Percentiles rank a stretch among this genome's conserved stretches.
phyloP scores from a whole-genome alignment of 2,329 filamentous ascomycete species.

The Cladosporium sp. region DNA sequence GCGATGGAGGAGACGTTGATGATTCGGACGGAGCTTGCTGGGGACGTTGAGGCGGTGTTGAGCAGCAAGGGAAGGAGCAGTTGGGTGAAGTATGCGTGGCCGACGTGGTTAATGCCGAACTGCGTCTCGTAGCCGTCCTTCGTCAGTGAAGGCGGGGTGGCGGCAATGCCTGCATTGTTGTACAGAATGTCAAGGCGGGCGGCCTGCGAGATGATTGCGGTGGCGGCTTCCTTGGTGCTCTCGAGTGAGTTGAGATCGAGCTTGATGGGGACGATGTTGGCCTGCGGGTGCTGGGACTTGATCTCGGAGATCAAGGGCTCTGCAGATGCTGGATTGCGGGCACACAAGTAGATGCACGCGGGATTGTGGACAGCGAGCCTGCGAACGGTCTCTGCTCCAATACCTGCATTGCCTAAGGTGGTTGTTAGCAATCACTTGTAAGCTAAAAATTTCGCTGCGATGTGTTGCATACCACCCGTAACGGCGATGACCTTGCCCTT shows the following conservation, averaged over 20 bases:
- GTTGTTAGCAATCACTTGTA: not conserved
- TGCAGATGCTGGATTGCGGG: slow-evolving; percentile 41
- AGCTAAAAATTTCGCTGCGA: no score
- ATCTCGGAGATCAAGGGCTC: slow-evolving; percentile 38
- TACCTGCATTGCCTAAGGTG: slow-evolving; percentile 38
- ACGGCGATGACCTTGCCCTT: slow-evolving; percentile 41
- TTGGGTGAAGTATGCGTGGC: slow-evolving; percentile 27
- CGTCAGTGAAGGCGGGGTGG: slow-evolving; percentile 22
- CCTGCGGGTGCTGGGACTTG: slow-evolving; percentile 31
- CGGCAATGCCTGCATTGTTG: slow-evolving; percentile 26
- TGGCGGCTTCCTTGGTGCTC: slow-evolving; percentile 44
- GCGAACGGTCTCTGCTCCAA: slow-evolving; percentile 44
- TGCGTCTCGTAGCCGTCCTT: slow-evolving; percentile 25
- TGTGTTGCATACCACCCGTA: slow-evolving; percentile 33
- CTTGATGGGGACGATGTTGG: slow-evolving; percentile 40
- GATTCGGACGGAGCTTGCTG: slow-evolving; percentile 42
- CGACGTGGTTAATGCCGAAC: slow-evolving; percentile 27
- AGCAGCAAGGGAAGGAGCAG: slow-evolving; percentile 32
- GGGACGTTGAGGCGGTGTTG: slow-evolving; percentile 35
- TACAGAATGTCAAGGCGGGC: slow-evolving; percentile 35
- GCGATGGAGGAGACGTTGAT: slow-evolving; percentile 38
- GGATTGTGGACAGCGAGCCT: slow-evolving; percentile 44
- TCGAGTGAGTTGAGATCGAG: slow-evolving; percentile 50
- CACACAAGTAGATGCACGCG: slow-evolving; percentile 44
- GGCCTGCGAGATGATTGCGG: slow-evolving; percentile 35